These are phyloP conservation scores for Solanum clarkiae DNA, from an alignment of 257 asterid species.

Conservation along the genomic window DNA sequence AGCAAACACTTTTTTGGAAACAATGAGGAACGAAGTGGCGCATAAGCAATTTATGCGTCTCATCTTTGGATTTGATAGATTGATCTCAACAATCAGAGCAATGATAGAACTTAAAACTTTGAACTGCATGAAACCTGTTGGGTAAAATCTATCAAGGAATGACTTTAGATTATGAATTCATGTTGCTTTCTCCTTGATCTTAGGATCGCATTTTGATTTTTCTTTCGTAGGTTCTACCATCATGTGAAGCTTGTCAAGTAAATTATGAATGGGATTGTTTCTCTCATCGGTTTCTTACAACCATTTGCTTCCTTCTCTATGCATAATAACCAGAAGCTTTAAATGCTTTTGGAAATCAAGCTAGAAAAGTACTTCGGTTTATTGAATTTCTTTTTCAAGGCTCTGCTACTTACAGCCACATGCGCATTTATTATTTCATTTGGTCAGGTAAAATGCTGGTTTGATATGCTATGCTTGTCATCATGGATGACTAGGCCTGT, in stretches of 20 bases:
- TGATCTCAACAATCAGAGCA: not conserved
- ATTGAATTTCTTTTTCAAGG: not conserved
- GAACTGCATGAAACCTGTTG: not conserved
- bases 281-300: not conserved
- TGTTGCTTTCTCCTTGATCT: not conserved
- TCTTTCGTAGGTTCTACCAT: not conserved
- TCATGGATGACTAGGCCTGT: not conserved
- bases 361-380: not conserved
- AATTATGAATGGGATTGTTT: not conserved
- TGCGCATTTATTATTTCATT: not conserved
- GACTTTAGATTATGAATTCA: not conserved
- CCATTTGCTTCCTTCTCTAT: not conserved
- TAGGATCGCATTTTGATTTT: not conserved
- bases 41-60: not conserved
- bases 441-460: not conserved
- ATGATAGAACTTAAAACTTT: not conserved
- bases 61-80: constrained; percentile 10
- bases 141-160: not conserved
- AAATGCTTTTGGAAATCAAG: not conserved
- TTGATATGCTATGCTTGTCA: not conserved
- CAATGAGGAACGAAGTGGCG: too few relatives aligned
- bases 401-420: not conserved
- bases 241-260: not conserved
- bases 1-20: not conserved
- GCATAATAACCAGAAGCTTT: not conserved